Conservation (phyloP, 352 stramenopile genomes). For the Phytophthora pistaciae region DNA sequence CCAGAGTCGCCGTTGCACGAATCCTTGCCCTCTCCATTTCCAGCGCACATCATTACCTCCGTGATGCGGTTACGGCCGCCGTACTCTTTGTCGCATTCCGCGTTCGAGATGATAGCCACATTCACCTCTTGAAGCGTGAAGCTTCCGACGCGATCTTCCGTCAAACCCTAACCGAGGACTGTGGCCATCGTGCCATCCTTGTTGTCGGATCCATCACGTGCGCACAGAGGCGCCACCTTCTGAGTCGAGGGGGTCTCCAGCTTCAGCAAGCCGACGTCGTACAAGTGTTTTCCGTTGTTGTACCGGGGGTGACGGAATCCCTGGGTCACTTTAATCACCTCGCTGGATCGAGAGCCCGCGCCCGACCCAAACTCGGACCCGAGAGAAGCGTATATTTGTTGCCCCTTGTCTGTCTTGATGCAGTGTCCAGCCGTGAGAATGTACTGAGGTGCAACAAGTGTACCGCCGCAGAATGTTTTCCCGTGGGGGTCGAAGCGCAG, state of each 20-base stretch:
- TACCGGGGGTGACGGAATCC: slow-evolving; percentile 27
- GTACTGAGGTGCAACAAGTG: slow-evolving; percentile 63
- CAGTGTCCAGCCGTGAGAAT: slow-evolving; percentile 79
- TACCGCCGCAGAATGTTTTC: slow-evolving; percentile 64
- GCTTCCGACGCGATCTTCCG: slow-evolving; percentile 40
- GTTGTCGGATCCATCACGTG: slow-evolving; percentile 47
- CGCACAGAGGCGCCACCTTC: slow-evolving; percentile 35
- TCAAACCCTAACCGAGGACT: slow-evolving; percentile 60
- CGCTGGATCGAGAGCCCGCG: slow-evolving; percentile 9
- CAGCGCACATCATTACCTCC: slow-evolving; percentile 67
- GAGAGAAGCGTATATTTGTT: slow-evolving; percentile 29
- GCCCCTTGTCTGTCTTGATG: slow-evolving; percentile 40
- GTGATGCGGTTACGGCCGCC: slow-evolving; percentile 50
- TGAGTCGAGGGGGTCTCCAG: slow-evolving; percentile 37
- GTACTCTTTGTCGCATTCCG: slow-evolving; percentile 46
- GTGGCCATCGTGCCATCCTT: slow-evolving; percentile 50
- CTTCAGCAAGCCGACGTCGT: slow-evolving; percentile 59
- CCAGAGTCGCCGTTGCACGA: slow-evolving; percentile 75
- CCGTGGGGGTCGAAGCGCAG: slow-evolving; percentile 51
- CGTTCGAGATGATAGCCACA: slow-evolving; percentile 55
- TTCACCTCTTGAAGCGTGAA: slow-evolving; percentile 53
- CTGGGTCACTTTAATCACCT: slow-evolving; percentile 28
- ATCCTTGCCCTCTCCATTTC: slow-evolving; percentile 52
- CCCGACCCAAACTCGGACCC: slow-evolving; percentile 26
- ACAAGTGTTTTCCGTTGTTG: slow-evolving; percentile 25